phyloP scores from a whole-genome alignment of 108 stramenopile species.

The Cyclotella distinguenda region DNA sequence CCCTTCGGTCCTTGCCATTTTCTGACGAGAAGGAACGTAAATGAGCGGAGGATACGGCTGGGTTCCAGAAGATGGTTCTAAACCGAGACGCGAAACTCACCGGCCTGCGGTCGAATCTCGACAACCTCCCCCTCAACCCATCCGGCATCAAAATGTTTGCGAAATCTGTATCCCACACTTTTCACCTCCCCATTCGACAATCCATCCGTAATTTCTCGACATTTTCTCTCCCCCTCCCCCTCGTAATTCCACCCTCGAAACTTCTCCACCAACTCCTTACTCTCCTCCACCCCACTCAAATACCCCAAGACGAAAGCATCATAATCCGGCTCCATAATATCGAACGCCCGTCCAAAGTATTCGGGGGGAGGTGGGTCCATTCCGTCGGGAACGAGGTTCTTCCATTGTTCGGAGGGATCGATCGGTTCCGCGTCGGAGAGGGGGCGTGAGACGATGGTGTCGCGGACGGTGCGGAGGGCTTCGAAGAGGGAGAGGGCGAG shows the following conservation, averaged over 20 bases:
- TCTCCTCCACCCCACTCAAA: constrained; percentile 30
- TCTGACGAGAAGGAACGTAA: neutral
- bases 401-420: constrained; percentile 15
- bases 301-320: constrained; percentile 38
- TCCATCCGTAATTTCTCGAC: neutral
- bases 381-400: constrained; percentile 6
- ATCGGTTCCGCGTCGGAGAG: neutral
- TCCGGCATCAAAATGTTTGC: constrained; percentile 33
- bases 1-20: constrained; percentile 24
- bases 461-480: constrained; percentile 80
- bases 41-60: neutral
- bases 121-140: constrained; percentile 38
- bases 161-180: constrained; percentile 38
- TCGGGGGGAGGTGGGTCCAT: constrained; percentile 14
- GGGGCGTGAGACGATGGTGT: constrained; percentile 79
- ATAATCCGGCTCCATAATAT: constrained; percentile 45
- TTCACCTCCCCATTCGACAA: constrained; percentile 2
- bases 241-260: constrained; percentile 5
- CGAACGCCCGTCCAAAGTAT: constrained; percentile 43
- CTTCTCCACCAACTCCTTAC: constrained; percentile 37
- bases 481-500: constrained; percentile 87
- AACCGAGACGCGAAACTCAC: constrained; percentile 1
- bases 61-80: neutral
- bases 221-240: neutral
- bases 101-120: constrained; percentile 24